phyloP scores from a whole-genome alignment of 129 eudicot species.

The Ambrosia trifida region DNA sequence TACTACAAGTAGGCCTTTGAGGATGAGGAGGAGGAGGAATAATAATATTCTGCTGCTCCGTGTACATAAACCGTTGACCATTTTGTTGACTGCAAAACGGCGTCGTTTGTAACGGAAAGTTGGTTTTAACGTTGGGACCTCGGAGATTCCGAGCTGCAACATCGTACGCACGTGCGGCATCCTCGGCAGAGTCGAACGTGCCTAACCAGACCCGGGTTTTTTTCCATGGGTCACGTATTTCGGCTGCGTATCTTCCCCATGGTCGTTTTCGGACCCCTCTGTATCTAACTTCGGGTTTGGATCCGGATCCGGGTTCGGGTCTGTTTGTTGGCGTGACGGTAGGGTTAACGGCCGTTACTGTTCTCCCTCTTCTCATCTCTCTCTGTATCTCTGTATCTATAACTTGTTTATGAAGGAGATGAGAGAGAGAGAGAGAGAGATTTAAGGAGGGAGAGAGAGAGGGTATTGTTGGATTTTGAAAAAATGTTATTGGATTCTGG shows the following conservation, averaged over 20 bases:
- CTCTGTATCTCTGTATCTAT: no score
- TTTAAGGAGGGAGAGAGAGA: not conserved
- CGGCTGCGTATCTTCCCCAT: slow-evolving; percentile 48
- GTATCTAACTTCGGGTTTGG: slow-evolving; percentile 26
- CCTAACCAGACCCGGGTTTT: slow-evolving; percentile 47
- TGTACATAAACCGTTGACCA: not conserved
- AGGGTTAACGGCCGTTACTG: not conserved
- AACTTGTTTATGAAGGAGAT: not conserved
- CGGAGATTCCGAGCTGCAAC: slow-evolving; percentile 40
- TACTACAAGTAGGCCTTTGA: slow-evolving; percentile 69
- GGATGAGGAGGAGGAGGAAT: not conserved
- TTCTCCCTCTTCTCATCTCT: slow-evolving; percentile 21
- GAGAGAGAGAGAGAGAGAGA: not conserved
- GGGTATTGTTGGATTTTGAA: no score
- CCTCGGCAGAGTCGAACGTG: slow-evolving; percentile 42
- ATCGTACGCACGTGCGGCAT: slow-evolving; percentile 50
- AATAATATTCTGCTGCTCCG: slow-evolving; percentile 34
- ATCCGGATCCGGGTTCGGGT: slow-evolving; percentile 21
- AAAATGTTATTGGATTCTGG: no score
- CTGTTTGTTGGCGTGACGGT: not conserved
- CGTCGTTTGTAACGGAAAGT: slow-evolving; percentile 30
- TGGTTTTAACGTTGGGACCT: slow-evolving; percentile 42
- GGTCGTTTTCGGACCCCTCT: slow-evolving; percentile 37
- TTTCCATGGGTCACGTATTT: slow-evolving; percentile 45
- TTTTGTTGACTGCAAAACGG: slow-evolving; percentile 23